Evolutionary conservation across 2,329 filamentous ascomycete genomes (phyloP).

Genomic region (Capronia coronata): DNA sequence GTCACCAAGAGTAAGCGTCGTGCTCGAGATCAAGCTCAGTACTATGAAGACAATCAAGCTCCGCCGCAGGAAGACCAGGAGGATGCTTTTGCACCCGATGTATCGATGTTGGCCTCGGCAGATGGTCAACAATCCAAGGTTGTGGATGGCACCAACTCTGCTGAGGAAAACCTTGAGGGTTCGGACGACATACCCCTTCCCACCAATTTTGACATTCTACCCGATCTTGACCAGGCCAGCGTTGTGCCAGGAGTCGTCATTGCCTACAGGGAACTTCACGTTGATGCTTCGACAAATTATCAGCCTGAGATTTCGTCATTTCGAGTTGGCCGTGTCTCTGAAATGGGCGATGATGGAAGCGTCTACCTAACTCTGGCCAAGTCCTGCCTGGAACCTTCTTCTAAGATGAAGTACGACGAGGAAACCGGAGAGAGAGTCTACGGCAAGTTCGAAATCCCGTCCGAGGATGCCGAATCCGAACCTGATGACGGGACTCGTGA

Average conservation of each 20-base stretch:
- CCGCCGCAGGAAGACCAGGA: slow-evolving; percentile 36
- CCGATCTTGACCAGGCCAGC: slow-evolving; percentile 37
- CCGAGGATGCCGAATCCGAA: slow-evolving; percentile 51
- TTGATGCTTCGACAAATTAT: slow-evolving; percentile 44
- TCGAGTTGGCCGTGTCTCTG: slow-evolving; percentile 60
- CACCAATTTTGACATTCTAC: slow-evolving; percentile 59
- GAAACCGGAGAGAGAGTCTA: slow-evolving; percentile 67
- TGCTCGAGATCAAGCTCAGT: slow-evolving; percentile 16
- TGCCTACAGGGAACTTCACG: slow-evolving; percentile 43
- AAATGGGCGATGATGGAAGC: slow-evolving; percentile 46
- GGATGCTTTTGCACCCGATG: slow-evolving; percentile 31
- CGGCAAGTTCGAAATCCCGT: slow-evolving; percentile 64
- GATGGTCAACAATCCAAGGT: slow-evolving; percentile 27
- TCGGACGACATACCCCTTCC: slow-evolving; percentile 29
- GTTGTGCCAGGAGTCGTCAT: slow-evolving; percentile 37
- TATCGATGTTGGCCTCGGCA: slow-evolving; percentile 10
- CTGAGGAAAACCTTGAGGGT: slow-evolving; percentile 10
- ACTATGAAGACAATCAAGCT: slow-evolving; percentile 29
- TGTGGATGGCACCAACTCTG: slow-evolving; percentile 33
- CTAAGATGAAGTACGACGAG: slow-evolving; percentile 55
- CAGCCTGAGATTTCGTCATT: slow-evolving; percentile 47
- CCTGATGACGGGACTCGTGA: slow-evolving; percentile 57
- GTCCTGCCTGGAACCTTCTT: slow-evolving; percentile 3
- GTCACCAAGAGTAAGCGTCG: slow-evolving; percentile 23
- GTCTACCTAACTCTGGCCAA: slow-evolving; percentile 62